Base-by-base conservation (phyloP, 1,284 basidiomycete species). In the Ustilago sp. region DNA sequence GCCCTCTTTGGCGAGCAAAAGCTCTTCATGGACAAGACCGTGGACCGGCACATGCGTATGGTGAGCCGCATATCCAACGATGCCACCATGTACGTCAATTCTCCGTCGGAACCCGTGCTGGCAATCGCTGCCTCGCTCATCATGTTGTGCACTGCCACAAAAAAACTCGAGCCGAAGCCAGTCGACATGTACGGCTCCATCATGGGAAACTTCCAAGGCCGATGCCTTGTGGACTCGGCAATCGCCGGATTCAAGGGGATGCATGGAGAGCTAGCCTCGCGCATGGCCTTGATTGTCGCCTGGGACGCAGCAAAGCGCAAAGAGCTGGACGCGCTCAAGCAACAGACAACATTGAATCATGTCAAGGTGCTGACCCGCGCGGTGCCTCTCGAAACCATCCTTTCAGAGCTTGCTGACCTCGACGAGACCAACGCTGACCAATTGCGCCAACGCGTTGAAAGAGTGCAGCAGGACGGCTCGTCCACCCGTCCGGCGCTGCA, bases 251-350 rank as follows among this genome's bases (percentile, higher is more conserved):
- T 68, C 39, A 61, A 63, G 13, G 66, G 60, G 32, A 51, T 36
- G 0, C 8, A 52, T 17, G 66, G 71, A 23, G 66, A 68, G 45
- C 54, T 74, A 3, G 54, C 41, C 4, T 15, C 51, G 50, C 59
- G 59, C 11, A 36, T 68, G 4, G 34, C 48, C 31, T 8, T 65
- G 39, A 66, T 45, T 2, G 34, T 31, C 1, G 71, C 66, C 13
- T 61, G 65, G 50, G 71, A 74, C 31, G 65, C 71, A 9, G 35
- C 9, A 12, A 65, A 74, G 31, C 36, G 38, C 7, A 43, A 8
- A 9, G 17, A 19, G 15, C 39, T 41, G 7, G 7, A 6, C 13
- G 36, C 36, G 5, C 7, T 41, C 11, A n/a, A 41, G 17, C 4
- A 12, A 15, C 4, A 12, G 17, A 8, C 1, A 13, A 13, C 2